These are phyloP conservation scores for Acacia crassicarpa DNA, from an alignment of 306 rosid species.

Conservation along the genomic window DNA sequence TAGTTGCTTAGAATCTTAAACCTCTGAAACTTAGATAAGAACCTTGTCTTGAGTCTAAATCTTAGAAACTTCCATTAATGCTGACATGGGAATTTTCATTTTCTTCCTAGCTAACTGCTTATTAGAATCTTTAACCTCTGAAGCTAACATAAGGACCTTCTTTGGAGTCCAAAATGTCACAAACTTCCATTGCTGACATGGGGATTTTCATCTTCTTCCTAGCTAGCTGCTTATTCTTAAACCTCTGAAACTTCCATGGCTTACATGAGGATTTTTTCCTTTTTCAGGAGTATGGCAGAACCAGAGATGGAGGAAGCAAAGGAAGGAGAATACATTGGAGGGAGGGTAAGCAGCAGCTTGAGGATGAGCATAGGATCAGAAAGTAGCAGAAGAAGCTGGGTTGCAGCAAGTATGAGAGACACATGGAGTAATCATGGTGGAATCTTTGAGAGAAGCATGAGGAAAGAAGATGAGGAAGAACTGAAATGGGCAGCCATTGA, in stretches of 20 bases:
- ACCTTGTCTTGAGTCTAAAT: no score
- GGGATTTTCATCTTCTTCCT: background rate
- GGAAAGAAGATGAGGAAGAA: slow-evolving; percentile 56
- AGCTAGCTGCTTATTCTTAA: background rate
- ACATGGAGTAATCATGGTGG: slow-evolving; percentile 10
- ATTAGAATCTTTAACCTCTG: background rate
- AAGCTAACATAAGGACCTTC: background rate
- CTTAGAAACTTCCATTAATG: background rate
- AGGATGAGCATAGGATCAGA: slow-evolving; percentile 49
- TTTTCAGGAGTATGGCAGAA: background rate
- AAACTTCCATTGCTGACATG: background rate
- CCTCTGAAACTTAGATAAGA: background rate
- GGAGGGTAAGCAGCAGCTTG: slow-evolving; percentile 28
- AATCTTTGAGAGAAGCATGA: slow-evolving; percentile 41
- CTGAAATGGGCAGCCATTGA: slow-evolving; percentile 89
- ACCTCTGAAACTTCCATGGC: background rate
- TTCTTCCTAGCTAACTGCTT: background rate
- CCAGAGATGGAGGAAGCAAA: slow-evolving; percentile 18
- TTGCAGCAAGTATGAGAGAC: slow-evolving; percentile 19
- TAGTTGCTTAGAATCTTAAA: background rate
- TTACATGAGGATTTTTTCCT: background rate
- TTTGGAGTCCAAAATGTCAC: background rate
- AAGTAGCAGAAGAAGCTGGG: slow-evolving; percentile 36
- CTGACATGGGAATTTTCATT: background rate
- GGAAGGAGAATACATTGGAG: slow-evolving; percentile 19